Conservation (phyloP, 2,329 filamentous ascomycete genomes). For the Cladobotryum protrusum region DNA sequence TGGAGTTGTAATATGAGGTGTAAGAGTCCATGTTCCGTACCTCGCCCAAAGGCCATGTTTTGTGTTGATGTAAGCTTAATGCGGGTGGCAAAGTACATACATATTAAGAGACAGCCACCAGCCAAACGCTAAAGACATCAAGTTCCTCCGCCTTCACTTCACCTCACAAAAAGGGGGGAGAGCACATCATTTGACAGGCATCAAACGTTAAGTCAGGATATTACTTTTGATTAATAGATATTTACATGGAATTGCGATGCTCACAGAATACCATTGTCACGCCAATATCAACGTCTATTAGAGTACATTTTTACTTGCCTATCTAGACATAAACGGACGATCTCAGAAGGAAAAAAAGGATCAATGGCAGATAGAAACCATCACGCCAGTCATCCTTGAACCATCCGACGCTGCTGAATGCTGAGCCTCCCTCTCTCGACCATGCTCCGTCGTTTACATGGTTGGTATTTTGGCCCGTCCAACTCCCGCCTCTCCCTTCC, state of each 20-base stretch:
- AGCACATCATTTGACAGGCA: too few species aligned
- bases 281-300: constrained; percentile 34
- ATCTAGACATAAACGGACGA: constrained; percentile 25
- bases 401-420: constrained; percentile 8
- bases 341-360: neutral
- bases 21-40: too few species aligned
- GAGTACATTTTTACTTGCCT: constrained; percentile 31
- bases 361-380: neutral
- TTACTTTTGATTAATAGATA: too few species aligned
- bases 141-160: too few species aligned
- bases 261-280: neutral
- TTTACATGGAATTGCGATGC: neutral
- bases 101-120: too few species aligned
- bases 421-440: constrained; percentile 8
- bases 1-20: too few species aligned
- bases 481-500: constrained; percentile 14
- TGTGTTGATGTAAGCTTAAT: too few species aligned
- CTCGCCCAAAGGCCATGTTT: too few species aligned
- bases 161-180: too few species aligned
- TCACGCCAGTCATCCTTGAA: constrained; percentile 3
- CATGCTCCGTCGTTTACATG: constrained; percentile 11
- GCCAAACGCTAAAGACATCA: too few species aligned
- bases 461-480: constrained; percentile 22
- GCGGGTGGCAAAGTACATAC: too few species aligned
- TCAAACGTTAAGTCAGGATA: too few species aligned